Conservation (phyloP, 257 asterid species). For the Verbascum thapsus region DNA sequence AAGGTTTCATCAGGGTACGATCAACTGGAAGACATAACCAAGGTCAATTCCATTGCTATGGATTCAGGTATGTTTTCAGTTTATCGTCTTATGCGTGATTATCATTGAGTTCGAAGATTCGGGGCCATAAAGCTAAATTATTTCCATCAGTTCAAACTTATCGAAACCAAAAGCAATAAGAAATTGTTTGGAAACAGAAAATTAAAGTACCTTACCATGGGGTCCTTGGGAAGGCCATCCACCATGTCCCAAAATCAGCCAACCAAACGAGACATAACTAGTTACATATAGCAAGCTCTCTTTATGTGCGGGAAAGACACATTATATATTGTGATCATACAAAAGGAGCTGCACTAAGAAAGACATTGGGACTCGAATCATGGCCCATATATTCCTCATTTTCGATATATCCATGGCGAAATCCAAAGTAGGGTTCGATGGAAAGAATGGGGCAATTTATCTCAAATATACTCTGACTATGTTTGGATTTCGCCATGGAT, state of each 20-base stretch:
- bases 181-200: background rate
- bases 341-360: constrained; percentile 83
- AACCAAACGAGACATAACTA: constrained; percentile 33
- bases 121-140: no score
- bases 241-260: constrained; percentile 27
- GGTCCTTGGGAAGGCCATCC: constrained; percentile 17
- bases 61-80: no score
- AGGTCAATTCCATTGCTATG: no score
- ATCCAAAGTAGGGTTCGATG: constrained; percentile 76
- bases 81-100: no score
- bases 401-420: constrained; percentile 85
- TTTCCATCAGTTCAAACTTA: background rate
- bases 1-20: no score
- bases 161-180: background rate
- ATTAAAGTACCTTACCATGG: constrained; percentile 33
- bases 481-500: constrained; percentile 82
- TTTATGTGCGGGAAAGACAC: constrained; percentile 82
- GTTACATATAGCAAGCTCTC: constrained; percentile 76
- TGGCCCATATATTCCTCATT: constrained; percentile 86
- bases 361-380: constrained; percentile 68
- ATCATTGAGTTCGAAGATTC: no score
- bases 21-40: no score
- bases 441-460: constrained; percentile 62
- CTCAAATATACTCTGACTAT: constrained; percentile 55
- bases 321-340: constrained; percentile 72